phyloP scores from a whole-genome alignment of 73 alveolate species.

The Tetrahymena elliotti region DNA sequence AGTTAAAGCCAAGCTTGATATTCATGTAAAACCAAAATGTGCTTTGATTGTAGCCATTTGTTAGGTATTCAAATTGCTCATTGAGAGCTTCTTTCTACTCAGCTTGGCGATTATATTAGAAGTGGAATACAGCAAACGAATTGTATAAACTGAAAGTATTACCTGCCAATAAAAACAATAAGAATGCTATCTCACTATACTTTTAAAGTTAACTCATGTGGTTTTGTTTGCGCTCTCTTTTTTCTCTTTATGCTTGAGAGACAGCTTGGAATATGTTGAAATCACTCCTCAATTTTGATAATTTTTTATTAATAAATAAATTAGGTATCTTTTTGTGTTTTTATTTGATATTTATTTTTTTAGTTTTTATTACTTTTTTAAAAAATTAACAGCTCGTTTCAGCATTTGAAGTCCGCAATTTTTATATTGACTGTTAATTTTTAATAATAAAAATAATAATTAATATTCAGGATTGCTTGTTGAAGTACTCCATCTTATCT shows the following conservation, averaged over 20 bases:
- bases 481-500: background rate
- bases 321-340: background rate
- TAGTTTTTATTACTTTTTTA: background rate
- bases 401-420: background rate
- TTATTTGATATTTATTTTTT: background rate
- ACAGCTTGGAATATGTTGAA: background rate
- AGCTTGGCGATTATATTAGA: background rate
- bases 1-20: background rate
- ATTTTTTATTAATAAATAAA: background rate
- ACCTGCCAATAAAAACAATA: background rate
- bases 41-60: background rate
- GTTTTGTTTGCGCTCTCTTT: background rate
- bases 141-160: background rate
- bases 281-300: background rate
- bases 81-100: background rate
- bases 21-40: background rate
- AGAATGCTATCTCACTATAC: background rate
- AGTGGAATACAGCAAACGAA: background rate
- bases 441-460: background rate
- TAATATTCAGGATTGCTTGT: background rate
- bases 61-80: background rate
- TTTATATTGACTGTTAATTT: background rate
- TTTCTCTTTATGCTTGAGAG: background rate
- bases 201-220: background rate
- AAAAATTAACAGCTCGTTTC: background rate